phyloP scores from a whole-genome alignment of 176 grass and related monocot genomes.

The Bolboschoenus planiculmis region DNA sequence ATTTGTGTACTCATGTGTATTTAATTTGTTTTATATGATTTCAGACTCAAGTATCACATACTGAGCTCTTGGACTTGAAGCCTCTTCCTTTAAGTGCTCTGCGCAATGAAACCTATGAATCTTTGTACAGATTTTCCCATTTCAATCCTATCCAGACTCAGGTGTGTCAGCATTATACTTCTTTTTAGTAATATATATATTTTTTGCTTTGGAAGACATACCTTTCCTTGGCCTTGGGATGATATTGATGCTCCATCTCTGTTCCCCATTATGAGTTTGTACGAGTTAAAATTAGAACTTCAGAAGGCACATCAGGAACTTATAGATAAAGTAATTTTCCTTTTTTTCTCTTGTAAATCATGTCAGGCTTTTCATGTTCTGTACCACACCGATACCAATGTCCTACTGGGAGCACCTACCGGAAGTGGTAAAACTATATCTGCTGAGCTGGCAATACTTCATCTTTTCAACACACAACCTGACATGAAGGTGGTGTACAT shows the following conservation, averaged over 20 bases:
- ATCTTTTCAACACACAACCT: conserved; percentile 88
- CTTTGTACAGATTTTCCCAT: conserved; percentile 85
- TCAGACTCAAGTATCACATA: conserved; percentile 92
- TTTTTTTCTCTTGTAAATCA: conserved; percentile 6
- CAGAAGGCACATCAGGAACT: background rate
- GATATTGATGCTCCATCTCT: background rate
- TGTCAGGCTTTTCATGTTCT: conserved; percentile 88
- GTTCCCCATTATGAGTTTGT: background rate
- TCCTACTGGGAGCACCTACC: conserved; percentile 93
- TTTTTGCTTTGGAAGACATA: conserved; percentile 15
- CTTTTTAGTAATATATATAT: conserved; percentile 20
- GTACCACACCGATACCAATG: conserved; percentile 79
- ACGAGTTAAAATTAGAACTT: background rate
- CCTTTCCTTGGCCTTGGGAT: background rate
- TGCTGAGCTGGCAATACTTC: conserved; percentile 92
- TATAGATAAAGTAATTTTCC: conserved; percentile 13
- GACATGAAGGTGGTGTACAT: conserved; percentile 99
- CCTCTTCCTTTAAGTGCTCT: conserved; percentile 86
- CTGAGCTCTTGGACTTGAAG: conserved; percentile 93
- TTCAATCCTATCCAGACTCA: conserved; percentile 99
- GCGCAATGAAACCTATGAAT: conserved; percentile 58
- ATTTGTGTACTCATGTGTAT: conserved; percentile 11
- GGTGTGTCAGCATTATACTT: conserved; percentile 21
- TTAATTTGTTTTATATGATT: conserved; percentile 20
- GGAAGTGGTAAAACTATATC: conserved; percentile 98